Conservation (phyloP, 2,329 filamentous ascomycete species). For the Endocalyx cinctus region DNA sequence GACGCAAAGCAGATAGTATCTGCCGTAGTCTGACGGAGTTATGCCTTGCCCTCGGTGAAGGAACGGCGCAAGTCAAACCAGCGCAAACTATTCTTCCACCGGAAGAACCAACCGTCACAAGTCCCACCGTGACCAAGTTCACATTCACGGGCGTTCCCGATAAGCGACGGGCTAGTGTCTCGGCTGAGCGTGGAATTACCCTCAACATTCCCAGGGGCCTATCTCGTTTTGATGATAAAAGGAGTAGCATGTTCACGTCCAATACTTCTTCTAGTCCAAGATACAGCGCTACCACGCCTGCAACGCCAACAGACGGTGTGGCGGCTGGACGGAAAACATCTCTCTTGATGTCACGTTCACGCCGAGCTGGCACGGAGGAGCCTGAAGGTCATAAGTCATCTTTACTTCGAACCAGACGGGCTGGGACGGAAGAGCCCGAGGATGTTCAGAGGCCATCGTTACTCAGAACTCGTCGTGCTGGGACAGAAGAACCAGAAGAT, state of each 20-base stretch:
- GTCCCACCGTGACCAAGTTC: constrained; percentile 42
- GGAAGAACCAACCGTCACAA: constrained; percentile 29
- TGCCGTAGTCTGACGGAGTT: constrained; percentile 91
- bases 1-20: constrained; percentile 86
- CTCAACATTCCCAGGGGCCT: constrained; percentile 39
- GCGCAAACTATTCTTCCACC: constrained; percentile 21
- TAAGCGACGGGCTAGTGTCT: constrained; percentile 33
- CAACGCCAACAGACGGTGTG: constrained; percentile 34
- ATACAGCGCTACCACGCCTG: constrained; percentile 31
- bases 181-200: constrained; percentile 34
- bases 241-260: constrained; percentile 41
- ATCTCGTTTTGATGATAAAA: constrained; percentile 50
- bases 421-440: constrained; percentile 46
- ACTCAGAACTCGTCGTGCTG: constrained; percentile 37
- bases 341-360: constrained; percentile 40
- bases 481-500: constrained; percentile 45
- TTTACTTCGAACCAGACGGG: constrained; percentile 40
- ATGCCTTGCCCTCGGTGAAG: constrained; percentile 75
- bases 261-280: constrained; percentile 42
- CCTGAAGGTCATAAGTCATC: constrained; percentile 43
- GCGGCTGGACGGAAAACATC: constrained; percentile 48
- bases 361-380: constrained; percentile 46
- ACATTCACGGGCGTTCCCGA: constrained; percentile 29
- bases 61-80: constrained; percentile 34
- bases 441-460: constrained; percentile 44